Evolutionary conservation across 208 protist species (phyloP), one percentile per base, ranked within the genome.

Genomic region (Angomonas ambiguus): DNA sequence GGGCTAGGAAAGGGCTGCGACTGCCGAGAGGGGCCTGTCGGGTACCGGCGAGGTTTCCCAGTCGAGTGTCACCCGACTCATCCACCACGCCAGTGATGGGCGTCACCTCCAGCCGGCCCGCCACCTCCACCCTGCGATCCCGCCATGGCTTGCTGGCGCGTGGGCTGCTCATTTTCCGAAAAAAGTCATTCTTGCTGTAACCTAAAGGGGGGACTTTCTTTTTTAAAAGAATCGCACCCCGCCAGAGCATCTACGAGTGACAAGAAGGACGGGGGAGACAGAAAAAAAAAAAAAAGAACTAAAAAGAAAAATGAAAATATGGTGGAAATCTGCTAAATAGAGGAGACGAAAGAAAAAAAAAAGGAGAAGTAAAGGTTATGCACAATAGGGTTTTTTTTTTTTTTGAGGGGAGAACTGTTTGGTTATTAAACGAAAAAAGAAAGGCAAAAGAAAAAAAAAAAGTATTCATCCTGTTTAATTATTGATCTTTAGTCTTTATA

Each of bases 101-200:
- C 18, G 79, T 76, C 18, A 95, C 78, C 20, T 93, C 87, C 53
- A 95, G 82, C 57, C 65, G 66, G 27, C 90, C 90, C 31, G 67
- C 65, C 0, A 77, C 72, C 6, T 76, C 55, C 10, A 66, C 79
- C 11, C 57, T 64, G 10, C 83, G 83, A 42, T 89, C 61, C 27
- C 87, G 73, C 87, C 90, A 96, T 8, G 90, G 90, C 62, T 96
- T 96, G 41, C 75, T 84, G 0, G 78, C 81, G n/a, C 90, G 77
- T 3, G 90, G 85, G 45, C 64, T 88, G 22, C 65, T 69, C n/a
- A 87, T 24, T 79, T 96, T 96, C 25, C 72, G 74, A 30, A 83
- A 70, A 63, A 91, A 96, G n/a, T 73, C 71, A 8, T 79, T 83
- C 4, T 68, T 77, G 59, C 83, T 83, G 71, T 85, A 92, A 2